Base-by-base conservation (phyloP, 2,329 filamentous ascomycete genomes). In the Trichoderma koningii region DNA sequence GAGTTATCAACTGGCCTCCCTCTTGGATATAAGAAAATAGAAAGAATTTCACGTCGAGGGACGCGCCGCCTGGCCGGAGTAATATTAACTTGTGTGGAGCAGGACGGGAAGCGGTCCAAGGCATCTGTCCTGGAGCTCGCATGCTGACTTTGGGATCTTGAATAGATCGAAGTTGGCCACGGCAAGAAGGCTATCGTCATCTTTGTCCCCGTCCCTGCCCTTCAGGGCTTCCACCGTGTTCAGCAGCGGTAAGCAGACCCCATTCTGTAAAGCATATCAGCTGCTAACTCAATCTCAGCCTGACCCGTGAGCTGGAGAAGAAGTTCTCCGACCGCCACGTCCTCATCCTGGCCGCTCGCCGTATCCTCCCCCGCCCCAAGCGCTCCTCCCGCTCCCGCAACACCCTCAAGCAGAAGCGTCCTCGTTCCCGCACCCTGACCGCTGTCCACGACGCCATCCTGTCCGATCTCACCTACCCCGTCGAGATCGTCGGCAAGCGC, bases 311-410 rank as follows among this genome's bases (percentile, higher is more conserved):
- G 88, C 93, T 99, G 80, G 95, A 99, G 91, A 99, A 99, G 93
- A 99, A 99, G 87, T 99, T 99, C 92, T 98, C 95, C 72, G 95
- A 99, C 88, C 95, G 95, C 84, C 95, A 99, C 84, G 95, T 99
- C 82, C 87, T 99, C 82, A 93, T 99, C 89, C 90, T 99, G 76
- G 95, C 95, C 76, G 96, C 94, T 79, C 95, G 95, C 88, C 95
- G 95, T 83, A 99, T 99, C 78, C 88, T 99, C 70, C 94, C 95
- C 81, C 93, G 93, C 82, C 95, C 95, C 82, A 97, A 97, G 92
- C 93, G 94, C 81, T 97, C 93, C 81, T 92, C 89, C 86, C 93
- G 93, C 85, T 92, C 90, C 74, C 94, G 95, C 87, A 93, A 93
- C 85, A 92, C 86, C 80, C 93, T 95, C 84, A 98, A 89, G 79